Conservation (phyloP, 176 grass and related monocot genomes). For the barley (Hordeum vulgare) region DNA sequence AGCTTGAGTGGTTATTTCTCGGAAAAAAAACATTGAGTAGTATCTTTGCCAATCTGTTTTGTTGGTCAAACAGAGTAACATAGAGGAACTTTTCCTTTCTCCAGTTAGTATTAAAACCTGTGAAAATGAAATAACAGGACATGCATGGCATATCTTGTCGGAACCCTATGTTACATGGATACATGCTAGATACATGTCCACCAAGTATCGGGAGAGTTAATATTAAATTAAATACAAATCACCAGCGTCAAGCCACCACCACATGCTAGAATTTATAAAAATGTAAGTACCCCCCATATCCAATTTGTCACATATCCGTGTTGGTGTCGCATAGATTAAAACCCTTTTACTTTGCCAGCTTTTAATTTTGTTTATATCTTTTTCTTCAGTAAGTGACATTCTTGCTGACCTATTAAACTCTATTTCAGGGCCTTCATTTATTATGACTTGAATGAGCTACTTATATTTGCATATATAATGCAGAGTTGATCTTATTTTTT, state of each 20-base stretch:
- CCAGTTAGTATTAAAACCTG: background rate
- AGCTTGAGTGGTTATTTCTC: background rate
- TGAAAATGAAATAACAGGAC: background rate
- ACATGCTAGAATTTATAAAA: background rate
- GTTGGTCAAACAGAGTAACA: background rate
- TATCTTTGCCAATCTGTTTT: background rate
- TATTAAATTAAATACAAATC: background rate
- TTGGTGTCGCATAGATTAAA: background rate
- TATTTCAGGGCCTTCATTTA: conserved; percentile 20
- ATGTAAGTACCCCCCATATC: background rate
- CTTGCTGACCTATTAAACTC: background rate
- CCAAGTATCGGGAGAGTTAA: background rate
- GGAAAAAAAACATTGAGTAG: background rate
- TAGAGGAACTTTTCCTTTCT: background rate
- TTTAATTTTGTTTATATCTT: background rate
- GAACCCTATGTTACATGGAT: background rate
- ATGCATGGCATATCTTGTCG: background rate
- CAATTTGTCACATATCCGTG: background rate
- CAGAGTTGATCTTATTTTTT: conserved; percentile 14
- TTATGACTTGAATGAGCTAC: conserved; percentile 20
- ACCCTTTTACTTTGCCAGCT: background rate
- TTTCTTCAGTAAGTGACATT: conserved; percentile 1
- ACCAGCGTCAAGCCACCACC: background rate
- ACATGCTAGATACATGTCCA: background rate
- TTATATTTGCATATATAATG: conserved; percentile 11